Evolutionary conservation across 208 protist species (phyloP), one percentile per base, ranked within the genome.

Genomic region (Novymonas esmeraldas): DNA sequence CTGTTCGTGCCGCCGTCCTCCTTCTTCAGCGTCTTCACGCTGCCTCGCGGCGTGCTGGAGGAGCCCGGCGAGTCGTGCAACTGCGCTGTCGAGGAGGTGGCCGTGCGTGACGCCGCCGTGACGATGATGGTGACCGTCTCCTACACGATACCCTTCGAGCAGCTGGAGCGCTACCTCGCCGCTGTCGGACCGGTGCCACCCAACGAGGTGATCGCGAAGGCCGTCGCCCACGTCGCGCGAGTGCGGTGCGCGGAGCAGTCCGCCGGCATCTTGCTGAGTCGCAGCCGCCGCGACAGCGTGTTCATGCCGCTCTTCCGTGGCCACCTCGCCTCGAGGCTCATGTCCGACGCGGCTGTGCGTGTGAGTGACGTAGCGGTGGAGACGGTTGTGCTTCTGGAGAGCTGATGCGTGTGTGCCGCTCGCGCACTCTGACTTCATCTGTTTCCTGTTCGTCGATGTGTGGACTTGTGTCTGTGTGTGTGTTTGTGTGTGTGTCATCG

Each of bases 161-260:
- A 92, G 69, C 62, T 95, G 6, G 90, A 95, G 73, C 81, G 90
- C 9, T 95, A 93, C 63, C 73, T 95, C 11, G 82, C 90, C 3
- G 87, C 87, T 0, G 81, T 93, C 11, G 90, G 90, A 4, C 84
- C 90, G 10, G 60, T 66, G 39, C 76, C 86, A 38, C 90, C 90
- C 28, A 95, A 89, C 59, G 90, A 90, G 56, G 38, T 67, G 5
- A 93, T 95, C 61, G 90, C 61, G 5, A 66, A 82, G 34, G 81
- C 85, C 20, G 76, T 73, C 20, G 84, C 87, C 6, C 69, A 73
- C 16, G 80, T 86, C 3, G 81, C 77, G 26, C 79, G 81, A 14
- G 55, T 80, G 52, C 73, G 78, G 14, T 81, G 84, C 29, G 65
- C 72, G 2, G 81, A 89, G 42, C 38, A 90, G 46, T 93, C 90